Conservation (phyloP, 345 rosid species). For the Citrus reticulata region DNA sequence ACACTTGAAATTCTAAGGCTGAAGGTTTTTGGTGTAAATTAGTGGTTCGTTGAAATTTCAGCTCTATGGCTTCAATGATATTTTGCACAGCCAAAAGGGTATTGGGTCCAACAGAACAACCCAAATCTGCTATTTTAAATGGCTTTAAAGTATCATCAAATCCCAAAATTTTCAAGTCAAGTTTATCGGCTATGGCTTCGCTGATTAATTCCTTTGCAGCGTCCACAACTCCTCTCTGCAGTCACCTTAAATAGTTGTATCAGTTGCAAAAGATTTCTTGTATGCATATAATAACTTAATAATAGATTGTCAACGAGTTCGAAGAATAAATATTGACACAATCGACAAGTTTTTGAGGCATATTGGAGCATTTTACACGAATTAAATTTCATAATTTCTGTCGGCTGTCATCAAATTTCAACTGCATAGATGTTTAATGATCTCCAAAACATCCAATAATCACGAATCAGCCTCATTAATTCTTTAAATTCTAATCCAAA, state of each 20-base stretch:
- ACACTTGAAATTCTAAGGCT: conserved; percentile 25
- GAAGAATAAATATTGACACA: too few species aligned
- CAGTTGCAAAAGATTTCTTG: not conserved
- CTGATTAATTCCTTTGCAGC: conserved; percentile 11
- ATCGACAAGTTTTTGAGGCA: too few species aligned
- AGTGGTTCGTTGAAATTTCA: not conserved
- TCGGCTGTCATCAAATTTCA: too few species aligned
- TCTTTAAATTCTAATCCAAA: too few species aligned
- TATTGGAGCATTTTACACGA: too few species aligned
- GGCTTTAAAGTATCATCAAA: not conserved
- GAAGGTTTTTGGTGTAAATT: not conserved
- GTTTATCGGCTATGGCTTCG: not conserved
- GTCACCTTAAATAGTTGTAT: not conserved
- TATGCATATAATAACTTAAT: not conserved
- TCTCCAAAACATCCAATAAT: too few species aligned
- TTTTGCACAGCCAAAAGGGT: conserved; percentile 22
- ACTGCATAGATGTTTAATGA: too few species aligned
- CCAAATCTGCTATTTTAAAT: conserved; percentile 27
- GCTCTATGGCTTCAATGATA: conserved; percentile 21
- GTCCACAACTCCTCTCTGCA: not conserved
- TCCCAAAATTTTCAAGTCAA: not conserved
- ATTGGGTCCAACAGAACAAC: conserved; percentile 35
- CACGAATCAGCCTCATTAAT: too few species aligned
- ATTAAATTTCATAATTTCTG: too few species aligned
- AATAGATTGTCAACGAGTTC: too few species aligned